Evolutionary conservation across 768 basidiomycete genomes (phyloP).

Genomic region (Kwoniella europaea): DNA sequence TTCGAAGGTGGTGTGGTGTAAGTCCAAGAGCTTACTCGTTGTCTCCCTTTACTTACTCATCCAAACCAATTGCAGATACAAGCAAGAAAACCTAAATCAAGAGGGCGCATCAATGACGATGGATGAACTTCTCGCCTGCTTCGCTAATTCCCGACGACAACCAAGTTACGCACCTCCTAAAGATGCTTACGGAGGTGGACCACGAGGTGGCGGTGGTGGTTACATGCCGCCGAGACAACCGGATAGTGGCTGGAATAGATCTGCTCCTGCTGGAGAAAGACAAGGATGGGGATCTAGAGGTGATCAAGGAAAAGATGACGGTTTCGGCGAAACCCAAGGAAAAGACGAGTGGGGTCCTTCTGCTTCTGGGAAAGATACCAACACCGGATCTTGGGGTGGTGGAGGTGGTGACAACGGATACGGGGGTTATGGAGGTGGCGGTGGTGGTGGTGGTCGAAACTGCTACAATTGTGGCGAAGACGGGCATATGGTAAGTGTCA

Average conservation of each 20-base stretch:
- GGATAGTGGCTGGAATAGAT: conserved; percentile 5
- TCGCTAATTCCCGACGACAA: conserved; percentile 8
- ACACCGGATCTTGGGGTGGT: background rate
- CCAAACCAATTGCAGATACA: conserved; percentile 3
- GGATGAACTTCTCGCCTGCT: conserved; percentile 26
- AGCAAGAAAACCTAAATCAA: conserved; percentile 14
- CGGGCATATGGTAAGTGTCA: conserved; percentile 32
- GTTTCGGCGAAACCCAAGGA: background rate
- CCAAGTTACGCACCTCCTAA: background rate
- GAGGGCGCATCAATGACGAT: background rate
- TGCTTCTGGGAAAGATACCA: background rate
- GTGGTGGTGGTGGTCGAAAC: conserved; percentile 16
- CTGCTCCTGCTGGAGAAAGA: background rate
- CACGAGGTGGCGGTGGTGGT: background rate
- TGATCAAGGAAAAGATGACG: background rate
- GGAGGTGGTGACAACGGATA: background rate
- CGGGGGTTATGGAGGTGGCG: conserved; percentile 9
- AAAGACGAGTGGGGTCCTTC: background rate
- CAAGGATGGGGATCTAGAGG: background rate
- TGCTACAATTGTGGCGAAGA: conserved; percentile 36
- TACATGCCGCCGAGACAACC: background rate
- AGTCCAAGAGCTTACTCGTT: conserved; percentile 1
- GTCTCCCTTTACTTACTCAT: background rate
- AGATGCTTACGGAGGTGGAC: background rate
- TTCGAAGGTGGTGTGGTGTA: conserved; percentile 10